Evolutionary conservation across 2,329 filamentous ascomycete genomes (phyloP), one percentile per base, ranked within the genome.

Genomic region (Paraphaeosphaeria minitans): DNA sequence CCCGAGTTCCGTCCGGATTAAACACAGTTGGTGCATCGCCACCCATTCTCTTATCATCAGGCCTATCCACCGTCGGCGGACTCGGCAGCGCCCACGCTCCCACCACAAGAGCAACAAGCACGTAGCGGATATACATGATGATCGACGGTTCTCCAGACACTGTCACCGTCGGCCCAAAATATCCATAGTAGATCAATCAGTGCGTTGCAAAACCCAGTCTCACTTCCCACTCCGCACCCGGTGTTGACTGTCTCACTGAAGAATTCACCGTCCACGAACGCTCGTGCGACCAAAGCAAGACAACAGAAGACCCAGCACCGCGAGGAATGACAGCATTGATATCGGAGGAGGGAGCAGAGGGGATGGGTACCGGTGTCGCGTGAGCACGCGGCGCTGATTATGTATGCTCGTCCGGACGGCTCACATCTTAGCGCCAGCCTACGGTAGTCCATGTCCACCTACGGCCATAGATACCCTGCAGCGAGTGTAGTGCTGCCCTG

Each of bases 1-100:
- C 43, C 1, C 24, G n/a, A 13, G 24, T 39, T 22, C 43, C 51
- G 9, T 54, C 50, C 16, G 24, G 12, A 37, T 48, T 49, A 29
- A 41, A 53, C 4, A 49, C 24, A 3, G 45, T 53, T 2, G 56
- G 51, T 8, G 35, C n/a, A 7, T n/a, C 16, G 14, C 5, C n/a
- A n/a, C 2, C 9, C 16, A 8, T 14, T 4, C 5, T 16, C 16
- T 7, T 31, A 24, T 35, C 51, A 14, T 54, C 50, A n/a, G 24
- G 12, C 19, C 42, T 43, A 27, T 33, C 49, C 1, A 49, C 24
- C 4, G 45, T 53, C 7, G 56, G 51, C 8, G 35, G 21, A 31
- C 27, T 35, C 41, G 61, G 61, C 31, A 55, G 24, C 4, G 61
- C 53, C 7, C 39, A 43, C 29, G 56, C 35, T 14, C 58, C 31